Conservation (phyloP, 345 rosid species). For the Acer negundo region DNA sequence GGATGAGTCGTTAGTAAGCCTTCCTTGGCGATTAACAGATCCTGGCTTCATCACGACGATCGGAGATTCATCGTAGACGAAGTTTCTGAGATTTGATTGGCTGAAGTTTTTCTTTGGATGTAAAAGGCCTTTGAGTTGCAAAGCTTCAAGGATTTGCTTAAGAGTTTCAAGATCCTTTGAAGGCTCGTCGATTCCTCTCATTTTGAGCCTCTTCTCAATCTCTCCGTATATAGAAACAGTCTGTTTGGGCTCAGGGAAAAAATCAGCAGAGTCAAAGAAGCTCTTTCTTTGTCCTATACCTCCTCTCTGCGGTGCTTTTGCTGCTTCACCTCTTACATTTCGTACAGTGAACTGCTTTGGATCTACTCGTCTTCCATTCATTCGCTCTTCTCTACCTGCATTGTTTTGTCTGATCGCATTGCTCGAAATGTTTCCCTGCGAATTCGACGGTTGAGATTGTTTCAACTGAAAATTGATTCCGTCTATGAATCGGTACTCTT, state of each 20-base stretch:
- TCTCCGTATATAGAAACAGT: conserved; percentile 48
- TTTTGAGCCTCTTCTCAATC: conserved; percentile 62
- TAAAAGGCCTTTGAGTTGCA: conserved; percentile 89
- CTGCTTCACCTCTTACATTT: conserved; percentile 46
- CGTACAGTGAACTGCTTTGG: conserved; percentile 29
- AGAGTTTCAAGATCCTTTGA: conserved; percentile 82
- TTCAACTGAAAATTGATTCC: conserved; percentile 46
- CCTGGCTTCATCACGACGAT: conserved; percentile 55
- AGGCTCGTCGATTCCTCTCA: conserved; percentile 75
- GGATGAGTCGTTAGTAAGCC: conserved; percentile 38
- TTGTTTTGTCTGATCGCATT: conserved; percentile 26
- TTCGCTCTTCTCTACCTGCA: conserved; percentile 28
- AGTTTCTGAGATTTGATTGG: conserved; percentile 40
- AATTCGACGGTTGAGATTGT: conserved; percentile 34
- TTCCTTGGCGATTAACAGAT: conserved; percentile 23
- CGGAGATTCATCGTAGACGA: conserved; percentile 55
- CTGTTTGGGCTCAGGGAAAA: conserved; percentile 78
- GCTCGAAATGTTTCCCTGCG: conserved; percentile 22
- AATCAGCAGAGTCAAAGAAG: conserved; percentile 74
- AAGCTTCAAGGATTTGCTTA: conserved; percentile 85
- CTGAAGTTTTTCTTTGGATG: conserved; percentile 47
- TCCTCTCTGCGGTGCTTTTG: conserved; percentile 42
- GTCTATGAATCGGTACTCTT: conserved; percentile 65
- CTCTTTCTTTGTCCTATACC: conserved; percentile 50
- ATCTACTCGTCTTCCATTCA: conserved; percentile 27